phyloP scores from a whole-genome alignment of 768 basidiomycete species.

The Fistulinella prunicolor region DNA sequence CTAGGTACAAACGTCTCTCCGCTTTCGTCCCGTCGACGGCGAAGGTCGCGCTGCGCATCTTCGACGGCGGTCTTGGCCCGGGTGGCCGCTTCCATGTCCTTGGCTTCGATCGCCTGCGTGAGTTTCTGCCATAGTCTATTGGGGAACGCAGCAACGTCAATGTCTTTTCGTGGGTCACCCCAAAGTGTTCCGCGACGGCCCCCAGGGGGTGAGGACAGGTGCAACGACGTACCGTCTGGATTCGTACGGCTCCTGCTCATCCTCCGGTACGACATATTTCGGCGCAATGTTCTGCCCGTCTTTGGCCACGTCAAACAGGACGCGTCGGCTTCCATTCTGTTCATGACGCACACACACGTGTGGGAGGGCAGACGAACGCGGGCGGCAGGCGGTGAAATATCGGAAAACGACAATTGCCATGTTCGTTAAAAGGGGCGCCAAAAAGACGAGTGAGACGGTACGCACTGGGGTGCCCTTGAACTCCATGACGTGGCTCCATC shows the following conservation, averaged over 20 bases:
- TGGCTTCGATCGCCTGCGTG: conserved; percentile 78
- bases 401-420: no score
- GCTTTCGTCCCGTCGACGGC: conserved; percentile 68
- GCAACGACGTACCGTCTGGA: conserved; percentile 67
- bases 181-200: no score
- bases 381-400: background rate
- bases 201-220: no score
- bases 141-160: background rate
- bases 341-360: background rate
- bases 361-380: background rate
- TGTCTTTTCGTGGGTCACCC: no score
- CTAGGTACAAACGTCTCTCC: conserved; percentile 68
- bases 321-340: conserved; percentile 65
- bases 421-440: background rate
- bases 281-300: conserved; percentile 72
- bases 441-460: background rate
- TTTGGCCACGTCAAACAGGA: conserved; percentile 80
- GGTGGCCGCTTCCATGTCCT: conserved; percentile 95
- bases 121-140: conserved; percentile 73
- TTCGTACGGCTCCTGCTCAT: conserved; percentile 87
- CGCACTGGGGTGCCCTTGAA: conserved; percentile 67
- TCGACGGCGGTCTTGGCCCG: conserved; percentile 87
- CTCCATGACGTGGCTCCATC: conserved; percentile 91
- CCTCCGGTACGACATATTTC: conserved; percentile 83
- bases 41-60: conserved; percentile 83